Conservation (phyloP, 441 rosid species). For the Adansonia madagascariensis region DNA sequence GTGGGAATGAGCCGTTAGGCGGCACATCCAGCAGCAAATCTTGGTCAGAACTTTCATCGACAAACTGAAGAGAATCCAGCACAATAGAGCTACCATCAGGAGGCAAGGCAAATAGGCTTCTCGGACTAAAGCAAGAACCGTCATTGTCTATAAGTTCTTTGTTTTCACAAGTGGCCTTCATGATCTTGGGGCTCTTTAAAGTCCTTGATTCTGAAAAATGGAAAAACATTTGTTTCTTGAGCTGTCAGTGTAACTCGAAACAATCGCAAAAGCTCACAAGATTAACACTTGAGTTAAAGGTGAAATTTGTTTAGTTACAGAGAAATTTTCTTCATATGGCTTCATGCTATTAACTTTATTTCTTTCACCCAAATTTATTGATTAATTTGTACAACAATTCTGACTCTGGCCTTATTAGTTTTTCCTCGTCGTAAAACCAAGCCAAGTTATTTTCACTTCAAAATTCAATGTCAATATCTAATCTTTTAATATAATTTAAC, state of each 20-base stretch:
- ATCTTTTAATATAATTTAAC: slow-evolving; percentile 14
- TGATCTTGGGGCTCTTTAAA: slow-evolving; percentile 64
- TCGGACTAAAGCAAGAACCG: slow-evolving; percentile 75
- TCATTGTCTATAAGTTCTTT: slow-evolving; percentile 64
- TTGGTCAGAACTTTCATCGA: slow-evolving; percentile 66
- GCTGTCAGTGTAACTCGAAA: not conserved
- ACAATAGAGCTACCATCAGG: slow-evolving; percentile 59
- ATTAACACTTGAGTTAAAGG: not conserved
- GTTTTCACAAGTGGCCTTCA: slow-evolving; percentile 59
- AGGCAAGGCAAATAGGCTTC: slow-evolving; percentile 75
- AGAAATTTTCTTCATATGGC: not conserved
- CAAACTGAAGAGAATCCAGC: slow-evolving; percentile 63
- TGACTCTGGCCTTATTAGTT: not conserved
- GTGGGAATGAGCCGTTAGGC: slow-evolving; percentile 74
- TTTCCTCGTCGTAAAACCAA: not conserved
- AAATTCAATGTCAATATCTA: slow-evolving; percentile 21
- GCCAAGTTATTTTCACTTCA: not conserved
- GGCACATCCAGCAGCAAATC: slow-evolving; percentile 88
- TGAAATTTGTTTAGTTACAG: not conserved
- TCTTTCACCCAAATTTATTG: not conserved
- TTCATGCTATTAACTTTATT: not conserved
- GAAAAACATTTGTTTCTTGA: slow-evolving; percentile 19
- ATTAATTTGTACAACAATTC: not conserved
- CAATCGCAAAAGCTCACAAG: not conserved
- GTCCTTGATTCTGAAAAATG: slow-evolving; percentile 54